A percentile compares a stretch with the other conserved stretches of the same genome.
Evolutionary conservation across 2,329 filamentous ascomycete genomes (phyloP).

Genomic region (Meredithiella fracta): DNA sequence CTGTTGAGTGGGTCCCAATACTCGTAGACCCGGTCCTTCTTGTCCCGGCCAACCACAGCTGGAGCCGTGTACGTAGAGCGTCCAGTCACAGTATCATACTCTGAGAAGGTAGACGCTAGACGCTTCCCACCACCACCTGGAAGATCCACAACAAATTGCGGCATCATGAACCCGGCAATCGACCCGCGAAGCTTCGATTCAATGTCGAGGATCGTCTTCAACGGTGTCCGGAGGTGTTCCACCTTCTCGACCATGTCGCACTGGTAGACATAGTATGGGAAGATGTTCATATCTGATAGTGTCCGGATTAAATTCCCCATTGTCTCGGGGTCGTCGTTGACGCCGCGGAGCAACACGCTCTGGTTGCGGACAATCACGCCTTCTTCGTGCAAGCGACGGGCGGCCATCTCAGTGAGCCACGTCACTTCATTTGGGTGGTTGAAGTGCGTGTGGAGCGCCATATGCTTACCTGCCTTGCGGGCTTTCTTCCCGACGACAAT

Average conservation of each 20-base stretch:
- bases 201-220: constrained; percentile 40
- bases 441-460: constrained; percentile 49
- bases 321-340: constrained; percentile 38
- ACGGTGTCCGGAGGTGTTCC: constrained; percentile 46
- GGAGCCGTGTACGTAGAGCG: constrained; percentile 40
- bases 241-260: constrained; percentile 44
- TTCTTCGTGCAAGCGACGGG: constrained; percentile 31
- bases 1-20: constrained; percentile 37
- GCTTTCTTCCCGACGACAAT: constrained; percentile 34
- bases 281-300: constrained; percentile 39
- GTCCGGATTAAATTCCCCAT: constrained; percentile 37
- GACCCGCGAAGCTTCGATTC: constrained; percentile 41
- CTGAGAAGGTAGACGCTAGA: constrained; percentile 34
- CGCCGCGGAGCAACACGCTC: constrained; percentile 38
- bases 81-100: constrained; percentile 37
- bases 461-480: constrained; percentile 36
- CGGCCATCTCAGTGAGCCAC: constrained; percentile 39
- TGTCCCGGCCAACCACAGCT: constrained; percentile 30
- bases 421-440: constrained; percentile 46
- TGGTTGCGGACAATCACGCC: constrained; percentile 31
- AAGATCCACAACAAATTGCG: constrained; percentile 46
- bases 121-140: constrained; percentile 48
- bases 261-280: constrained; percentile 51
- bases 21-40: constrained; percentile 32
- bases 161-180: constrained; percentile 46